Base-by-base conservation (phyloP, 1,284 basidiomycete species). In the Coniophora puteana region DNA sequence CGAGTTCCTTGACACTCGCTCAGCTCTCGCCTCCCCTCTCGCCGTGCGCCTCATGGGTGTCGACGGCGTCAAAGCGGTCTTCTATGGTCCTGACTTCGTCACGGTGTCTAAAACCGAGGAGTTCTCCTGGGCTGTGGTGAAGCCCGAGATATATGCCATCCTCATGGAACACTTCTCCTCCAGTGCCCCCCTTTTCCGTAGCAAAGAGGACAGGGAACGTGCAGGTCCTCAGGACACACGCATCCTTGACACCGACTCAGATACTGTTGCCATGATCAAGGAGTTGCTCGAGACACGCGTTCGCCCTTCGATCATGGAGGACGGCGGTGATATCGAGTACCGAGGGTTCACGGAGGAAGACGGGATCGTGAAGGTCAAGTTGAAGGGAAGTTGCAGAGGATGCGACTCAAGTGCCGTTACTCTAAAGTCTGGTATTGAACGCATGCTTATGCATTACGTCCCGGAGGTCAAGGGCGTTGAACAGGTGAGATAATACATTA, bases 391-490 rank as follows among this genome's bases (percentile, higher is more conserved):
- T 58, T 99, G 95, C 67, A 72, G 95, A 55, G 95, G 96, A 6
- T 99, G 95, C 65, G 83, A 83, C 50, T 92, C 88, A 26, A 92
- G 88, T 55, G 85, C 91, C 10, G 94, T 99, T 21, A 99, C 95
- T 13, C 72, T 99, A 47, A 99, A 98, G 74, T 83, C 78, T 50
- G 93, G 94, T 4, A 95, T 97, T 41, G 96, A 99, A 70, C 76
- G 95, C 47, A 99, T 99, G 96, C 71, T 99, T 55, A 95, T 92
- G 90, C 95, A 99, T 66, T 99, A 98, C 58, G 91, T 99, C 41
- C 95, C 95, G 5, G 94, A 99, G 65, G 95, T 99, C 24, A 88
- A 95, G 63, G 83, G 82, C n/a, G 93, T 99, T 5, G 91, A 97
- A 57, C 93, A 98, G 80, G 91, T 87, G 47, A 59, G 73, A 62